Evolutionary conservation across 306 rosid species (phyloP).

Genomic region (Bauhinia variegata): DNA sequence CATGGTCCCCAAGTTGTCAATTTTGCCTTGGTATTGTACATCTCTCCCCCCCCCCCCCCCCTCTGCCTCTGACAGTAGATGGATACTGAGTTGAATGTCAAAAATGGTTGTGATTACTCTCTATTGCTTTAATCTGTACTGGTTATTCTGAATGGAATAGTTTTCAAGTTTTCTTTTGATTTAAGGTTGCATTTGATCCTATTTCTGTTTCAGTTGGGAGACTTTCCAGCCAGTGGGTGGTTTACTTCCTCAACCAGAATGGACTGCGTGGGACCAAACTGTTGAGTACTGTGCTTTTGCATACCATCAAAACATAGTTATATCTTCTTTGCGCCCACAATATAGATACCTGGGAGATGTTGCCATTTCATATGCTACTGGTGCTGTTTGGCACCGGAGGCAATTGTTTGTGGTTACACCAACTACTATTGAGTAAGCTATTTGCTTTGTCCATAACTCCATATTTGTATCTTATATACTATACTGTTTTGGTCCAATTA

Average conservation of each 20-base stretch:
- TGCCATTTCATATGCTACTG: constrained; percentile 87
- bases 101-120: background rate
- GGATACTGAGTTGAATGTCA: constrained; percentile 15
- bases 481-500: background rate
- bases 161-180: constrained; percentile 19
- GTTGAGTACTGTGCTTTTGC: constrained; percentile 98
- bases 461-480: no score
- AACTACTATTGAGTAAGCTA: constrained; percentile 91
- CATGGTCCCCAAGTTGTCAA: no score
- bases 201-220: constrained; percentile 81
- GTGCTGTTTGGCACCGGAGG: constrained; percentile 97
- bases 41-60: no score
- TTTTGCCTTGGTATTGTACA: no score
- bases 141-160: constrained; percentile 2
- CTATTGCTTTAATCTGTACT: constrained; percentile 20
- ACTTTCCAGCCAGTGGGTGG: constrained; percentile 95
- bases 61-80: no score
- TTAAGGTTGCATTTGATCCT: constrained; percentile 32
- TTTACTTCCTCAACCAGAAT: constrained; percentile 98
- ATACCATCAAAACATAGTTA: constrained; percentile 85
- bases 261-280: constrained; percentile 99
- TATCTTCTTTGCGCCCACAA: constrained; percentile 96
- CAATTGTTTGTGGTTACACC: constrained; percentile 95
- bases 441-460: constrained; percentile 28
- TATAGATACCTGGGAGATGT: constrained; percentile 96